phyloP scores from a whole-genome alignment of 768 basidiomycete species.

The Suillus weaverae region DNA sequence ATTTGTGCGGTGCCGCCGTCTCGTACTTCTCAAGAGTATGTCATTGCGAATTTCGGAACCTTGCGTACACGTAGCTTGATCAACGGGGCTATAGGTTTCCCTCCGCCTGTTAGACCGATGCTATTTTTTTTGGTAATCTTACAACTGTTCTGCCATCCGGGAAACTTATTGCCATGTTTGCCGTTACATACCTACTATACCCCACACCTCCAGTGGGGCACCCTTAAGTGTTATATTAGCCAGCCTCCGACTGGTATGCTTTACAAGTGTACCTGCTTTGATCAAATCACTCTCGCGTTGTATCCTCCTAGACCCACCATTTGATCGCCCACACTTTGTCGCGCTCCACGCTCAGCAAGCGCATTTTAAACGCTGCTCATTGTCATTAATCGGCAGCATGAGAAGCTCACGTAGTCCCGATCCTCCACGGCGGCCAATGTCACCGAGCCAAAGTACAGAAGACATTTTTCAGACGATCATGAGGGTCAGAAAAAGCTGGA shows the following conservation, averaged over 20 bases:
- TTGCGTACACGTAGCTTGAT: neutral
- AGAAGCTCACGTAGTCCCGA: neutral
- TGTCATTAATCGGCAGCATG: neutral
- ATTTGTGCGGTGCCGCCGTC: slow-evolving; percentile 14
- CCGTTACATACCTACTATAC: slow-evolving; percentile 16
- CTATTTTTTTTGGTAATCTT: slow-evolving; percentile 12
- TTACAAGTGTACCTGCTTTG: neutral
- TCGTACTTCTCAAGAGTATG: slow-evolving; percentile 9
- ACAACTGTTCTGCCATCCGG: slow-evolving; percentile 18
- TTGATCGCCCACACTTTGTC: slow-evolving; percentile 9
- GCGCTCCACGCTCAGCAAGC: slow-evolving; percentile 3
- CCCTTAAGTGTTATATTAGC: slow-evolving; percentile 25
- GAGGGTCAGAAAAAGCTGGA: slow-evolving; percentile 71
- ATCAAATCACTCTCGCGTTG: slow-evolving; percentile 12
- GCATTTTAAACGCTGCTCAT: neutral
- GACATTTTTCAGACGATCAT: slow-evolving; percentile 69
- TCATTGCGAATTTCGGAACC: neutral
- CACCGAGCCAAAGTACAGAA: slow-evolving; percentile 28
- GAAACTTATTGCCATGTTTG: slow-evolving; percentile 15
- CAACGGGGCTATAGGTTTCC: neutral
- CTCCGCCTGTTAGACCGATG: neutral
- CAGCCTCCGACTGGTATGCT: slow-evolving; percentile 1
- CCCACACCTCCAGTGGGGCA: neutral
- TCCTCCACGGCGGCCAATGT: slow-evolving; percentile 12
- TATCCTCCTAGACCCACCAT: slow-evolving; percentile 9